Conservation (phyloP, 306 rosid genomes). For the Fragaria nilgerrensis region DNA sequence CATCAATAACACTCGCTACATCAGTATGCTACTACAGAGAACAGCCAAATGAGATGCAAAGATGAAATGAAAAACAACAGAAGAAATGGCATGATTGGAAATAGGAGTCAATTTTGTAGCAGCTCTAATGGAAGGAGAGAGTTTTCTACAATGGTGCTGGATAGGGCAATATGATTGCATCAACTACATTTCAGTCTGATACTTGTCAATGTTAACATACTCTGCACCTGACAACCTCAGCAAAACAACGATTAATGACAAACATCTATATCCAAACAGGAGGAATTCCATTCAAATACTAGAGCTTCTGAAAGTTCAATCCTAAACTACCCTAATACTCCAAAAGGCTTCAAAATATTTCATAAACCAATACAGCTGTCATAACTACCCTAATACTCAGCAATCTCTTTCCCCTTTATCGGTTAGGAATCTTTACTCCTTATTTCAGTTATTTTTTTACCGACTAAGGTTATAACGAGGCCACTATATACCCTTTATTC, state of each 20-base stretch:
- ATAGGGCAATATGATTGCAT: not conserved
- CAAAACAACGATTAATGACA: not conserved
- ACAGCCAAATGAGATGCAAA: not conserved
- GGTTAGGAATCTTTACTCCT: not conserved
- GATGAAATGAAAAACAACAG: not conserved
- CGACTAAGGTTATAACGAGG: not conserved
- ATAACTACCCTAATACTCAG: not conserved
- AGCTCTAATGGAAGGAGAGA: not conserved
- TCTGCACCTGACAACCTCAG: not conserved
- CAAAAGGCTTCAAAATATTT: not conserved
- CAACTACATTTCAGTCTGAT: not conserved
- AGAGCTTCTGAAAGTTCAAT: not conserved
- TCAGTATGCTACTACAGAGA: not conserved
- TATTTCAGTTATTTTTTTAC: not conserved
- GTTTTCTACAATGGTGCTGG: not conserved
- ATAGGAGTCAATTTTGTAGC: not conserved
- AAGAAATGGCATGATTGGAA: not conserved
- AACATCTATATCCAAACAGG: constrained; percentile 3
- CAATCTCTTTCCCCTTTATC: not conserved
- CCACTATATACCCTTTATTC: not conserved
- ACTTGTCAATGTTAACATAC: not conserved
- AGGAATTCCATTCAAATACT: not conserved
- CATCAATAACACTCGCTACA: not conserved
- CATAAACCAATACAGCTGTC: constrained; percentile 5
- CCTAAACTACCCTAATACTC: not conserved